Conservation (phyloP, 768 basidiomycete genomes). For the Panaeolus cyanescens region DNA sequence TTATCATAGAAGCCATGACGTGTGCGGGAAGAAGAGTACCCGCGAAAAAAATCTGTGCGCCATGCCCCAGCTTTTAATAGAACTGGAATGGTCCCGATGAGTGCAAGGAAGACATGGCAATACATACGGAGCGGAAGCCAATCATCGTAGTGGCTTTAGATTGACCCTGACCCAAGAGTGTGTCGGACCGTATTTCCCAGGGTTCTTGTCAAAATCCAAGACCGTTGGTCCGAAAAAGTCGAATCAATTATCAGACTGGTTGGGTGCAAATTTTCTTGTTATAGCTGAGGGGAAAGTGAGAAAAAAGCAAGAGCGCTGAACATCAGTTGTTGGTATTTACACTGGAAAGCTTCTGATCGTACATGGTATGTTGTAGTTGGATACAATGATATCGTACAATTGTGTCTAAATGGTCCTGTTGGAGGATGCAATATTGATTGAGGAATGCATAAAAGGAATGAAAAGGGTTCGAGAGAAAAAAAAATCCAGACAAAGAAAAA, state of each 20-base stretch:
- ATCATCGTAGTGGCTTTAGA: neutral
- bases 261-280: too few relatives aligned
- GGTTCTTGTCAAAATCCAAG: neutral
- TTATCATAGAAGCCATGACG: neutral
- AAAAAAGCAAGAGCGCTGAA: too few relatives aligned
- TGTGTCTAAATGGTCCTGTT: slow-evolving; percentile 31
- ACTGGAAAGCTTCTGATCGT: neutral
- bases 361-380: slow-evolving; percentile 37
- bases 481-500: slow-evolving; percentile 1
- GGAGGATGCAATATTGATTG: slow-evolving; percentile 20
- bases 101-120: neutral
- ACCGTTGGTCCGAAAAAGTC: too few relatives aligned
- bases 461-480: neutral
- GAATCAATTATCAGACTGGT: too few relatives aligned
- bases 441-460: slow-evolving; percentile 1
- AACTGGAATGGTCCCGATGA: neutral
- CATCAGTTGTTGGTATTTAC: too few relatives aligned
- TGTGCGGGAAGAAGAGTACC: neutral
- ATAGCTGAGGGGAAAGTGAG: too few relatives aligned
- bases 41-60: neutral
- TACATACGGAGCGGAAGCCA: neutral
- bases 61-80: neutral
- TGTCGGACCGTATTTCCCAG: neutral
- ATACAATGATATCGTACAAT: slow-evolving; percentile 34
- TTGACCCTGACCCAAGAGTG: neutral